Base-by-base conservation (phyloP, 371 early-diverging fungal genomes). In the Haplosporangium sp. region DNA sequence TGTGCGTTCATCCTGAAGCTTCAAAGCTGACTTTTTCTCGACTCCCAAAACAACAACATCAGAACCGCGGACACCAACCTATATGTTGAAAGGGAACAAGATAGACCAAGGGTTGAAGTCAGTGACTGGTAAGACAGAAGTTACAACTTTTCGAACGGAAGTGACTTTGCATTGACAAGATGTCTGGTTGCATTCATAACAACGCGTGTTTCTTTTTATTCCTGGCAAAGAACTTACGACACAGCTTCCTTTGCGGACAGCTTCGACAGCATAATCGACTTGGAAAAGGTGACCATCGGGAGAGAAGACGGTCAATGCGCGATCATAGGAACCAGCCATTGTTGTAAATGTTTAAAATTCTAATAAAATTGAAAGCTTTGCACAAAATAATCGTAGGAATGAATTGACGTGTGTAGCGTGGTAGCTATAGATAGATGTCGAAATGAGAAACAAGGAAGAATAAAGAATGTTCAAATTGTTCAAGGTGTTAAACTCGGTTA, bases 211-310 rank as follows among this genome's bases (percentile, higher is more conserved):
- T 58, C 40, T n/a, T 58, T 20, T 27, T 27, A 27, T 27, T 27
- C 27, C 27, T 27, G 27, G 27, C 27, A 27, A 27, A 27, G 19
- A 45, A 84, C 92, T 84, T 93, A 97, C 98, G 55, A 96, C 98
- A 85, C 97, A 96, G 57, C 97, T 97, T 66, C 99, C 99, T 85
- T 97, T 98, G 78, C 97, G 90, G 61, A 98, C 97, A 47, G 99
- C 99, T 82, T 99, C 98, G 71, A 98, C 94, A 59, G 99, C 99
- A 86, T 99, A 99, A 89, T 99, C 99, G 68, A 99, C 99, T 91
- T 99, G 99, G 86, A 99, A 98, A 69, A 99, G 88, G 86, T 99
- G 98, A 63, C 99, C 99, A 86, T 99, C 99, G 55, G 99, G 99
- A 42, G 99, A 99, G 85, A 99, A 99, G 71, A 99, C 96, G 58